These are phyloP conservation scores for Lycium ferocissimum DNA, from an alignment of 257 asterid genomes.

Conservation along the genomic window DNA sequence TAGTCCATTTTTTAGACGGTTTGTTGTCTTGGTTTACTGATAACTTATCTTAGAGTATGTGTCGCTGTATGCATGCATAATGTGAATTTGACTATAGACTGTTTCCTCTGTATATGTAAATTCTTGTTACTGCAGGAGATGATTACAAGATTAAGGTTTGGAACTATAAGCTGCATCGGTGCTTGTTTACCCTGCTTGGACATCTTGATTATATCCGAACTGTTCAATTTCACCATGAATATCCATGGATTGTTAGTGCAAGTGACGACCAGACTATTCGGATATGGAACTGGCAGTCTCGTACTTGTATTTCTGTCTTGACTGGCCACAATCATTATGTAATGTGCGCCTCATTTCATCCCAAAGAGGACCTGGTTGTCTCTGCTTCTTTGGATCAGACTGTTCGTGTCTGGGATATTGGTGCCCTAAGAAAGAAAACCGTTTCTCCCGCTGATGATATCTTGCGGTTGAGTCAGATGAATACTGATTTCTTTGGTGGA, in stretches of 20 bases:
- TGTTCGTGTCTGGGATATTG: slow-evolving; percentile 97
- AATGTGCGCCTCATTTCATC: slow-evolving; percentile 97
- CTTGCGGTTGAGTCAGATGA: slow-evolving; percentile 86
- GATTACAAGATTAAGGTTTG: slow-evolving; percentile 98
- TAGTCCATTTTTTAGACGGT: background rate
- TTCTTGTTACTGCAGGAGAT: slow-evolving; percentile 70
- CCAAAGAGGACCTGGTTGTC: slow-evolving; percentile 92
- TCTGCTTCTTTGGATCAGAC: slow-evolving; percentile 99
- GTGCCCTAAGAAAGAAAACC: slow-evolving; percentile 87
- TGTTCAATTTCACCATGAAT: slow-evolving; percentile 98
- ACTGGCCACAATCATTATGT: slow-evolving; percentile 99
- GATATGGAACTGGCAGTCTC: slow-evolving; percentile 99
- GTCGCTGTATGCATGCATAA: background rate
- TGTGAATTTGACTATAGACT: slow-evolving; percentile 8
- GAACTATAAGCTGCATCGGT: slow-evolving; percentile 93
- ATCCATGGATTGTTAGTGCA: slow-evolving; percentile 98
- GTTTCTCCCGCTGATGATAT: slow-evolving; percentile 97
- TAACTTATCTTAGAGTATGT: background rate
- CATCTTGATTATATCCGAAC: slow-evolving; percentile 98
- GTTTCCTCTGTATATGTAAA: slow-evolving; percentile 7
- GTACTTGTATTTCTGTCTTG: slow-evolving; percentile 90
- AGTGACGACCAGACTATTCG: slow-evolving; percentile 98
- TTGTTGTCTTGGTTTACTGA: slow-evolving; percentile 1
- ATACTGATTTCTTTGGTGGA: slow-evolving; percentile 94
- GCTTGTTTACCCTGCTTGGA: slow-evolving; percentile 96